Conservation (phyloP, 1,139 yeast genomes). For the Protomyces macrosporus region DNA sequence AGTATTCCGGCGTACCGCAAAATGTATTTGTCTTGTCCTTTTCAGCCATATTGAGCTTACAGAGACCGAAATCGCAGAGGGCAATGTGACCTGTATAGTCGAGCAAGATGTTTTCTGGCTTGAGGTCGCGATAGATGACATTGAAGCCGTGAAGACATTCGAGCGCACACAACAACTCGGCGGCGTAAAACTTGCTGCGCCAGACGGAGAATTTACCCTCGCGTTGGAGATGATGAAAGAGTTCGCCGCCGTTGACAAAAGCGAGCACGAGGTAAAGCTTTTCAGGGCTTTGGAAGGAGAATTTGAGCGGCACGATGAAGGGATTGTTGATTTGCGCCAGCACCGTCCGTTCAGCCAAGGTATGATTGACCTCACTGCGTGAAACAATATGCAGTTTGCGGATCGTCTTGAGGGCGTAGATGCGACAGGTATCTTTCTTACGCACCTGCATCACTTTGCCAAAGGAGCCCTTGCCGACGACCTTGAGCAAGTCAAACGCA, state of each 20-base stretch:
- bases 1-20: slow-evolving; percentile 94
- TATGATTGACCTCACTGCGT: slow-evolving; percentile 91
- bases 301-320: slow-evolving; percentile 95
- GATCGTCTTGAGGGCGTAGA: slow-evolving; percentile 88
- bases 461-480: slow-evolving; percentile 94
- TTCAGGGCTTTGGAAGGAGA: slow-evolving; percentile 93
- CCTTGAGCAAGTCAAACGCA: slow-evolving; percentile 87
- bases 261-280: slow-evolving; percentile 84
- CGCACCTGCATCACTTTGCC: slow-evolving; percentile 99
- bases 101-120: slow-evolving; percentile 87
- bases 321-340: slow-evolving; percentile 90
- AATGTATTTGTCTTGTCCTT: slow-evolving; percentile 83
- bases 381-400: slow-evolving; percentile 92
- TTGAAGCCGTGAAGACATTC: slow-evolving; percentile 86
- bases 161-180: slow-evolving; percentile 85
- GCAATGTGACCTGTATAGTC: slow-evolving; percentile 98
- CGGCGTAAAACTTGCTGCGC: slow-evolving; percentile 86
- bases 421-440: slow-evolving; percentile 87
- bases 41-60: slow-evolving; percentile 87
- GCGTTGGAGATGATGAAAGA: slow-evolving; percentile 87
- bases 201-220: slow-evolving; percentile 86
- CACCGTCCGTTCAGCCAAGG: slow-evolving; percentile 92
- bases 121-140: slow-evolving; percentile 88
- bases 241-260: slow-evolving; percentile 94
- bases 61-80: slow-evolving; percentile 90